phyloP scores from a whole-genome alignment of 1,139 yeast genomes.

The Sugiyamaella pinicola region DNA sequence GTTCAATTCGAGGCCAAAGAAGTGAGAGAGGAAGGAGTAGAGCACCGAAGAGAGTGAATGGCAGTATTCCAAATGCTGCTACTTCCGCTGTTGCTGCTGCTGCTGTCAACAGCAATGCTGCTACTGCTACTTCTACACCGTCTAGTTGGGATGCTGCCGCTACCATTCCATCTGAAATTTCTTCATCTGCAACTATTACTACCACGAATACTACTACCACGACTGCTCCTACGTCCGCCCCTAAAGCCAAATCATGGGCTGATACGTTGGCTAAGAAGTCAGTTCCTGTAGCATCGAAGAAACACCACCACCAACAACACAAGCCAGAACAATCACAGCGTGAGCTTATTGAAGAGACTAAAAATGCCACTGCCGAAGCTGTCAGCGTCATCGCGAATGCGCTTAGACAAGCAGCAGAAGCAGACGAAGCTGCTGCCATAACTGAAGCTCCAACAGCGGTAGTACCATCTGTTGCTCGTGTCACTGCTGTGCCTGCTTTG shows the following conservation, averaged over 20 bases:
- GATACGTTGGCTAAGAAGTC: conserved; percentile 33
- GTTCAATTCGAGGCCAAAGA: conserved; percentile 22
- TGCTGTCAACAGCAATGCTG: background rate
- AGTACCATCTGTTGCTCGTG: conserved; percentile 6
- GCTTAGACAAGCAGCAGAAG: no score
- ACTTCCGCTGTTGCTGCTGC: background rate
- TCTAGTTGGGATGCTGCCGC: conserved; percentile 15
- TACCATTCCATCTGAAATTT: no score
- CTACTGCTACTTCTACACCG: conserved; percentile 17
- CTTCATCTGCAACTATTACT: no score
- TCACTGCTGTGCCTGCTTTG: conserved; percentile 16
- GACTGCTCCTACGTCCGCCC: conserved; percentile 21
- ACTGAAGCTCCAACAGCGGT: conserved; percentile 2
- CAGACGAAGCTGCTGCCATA: conserved; percentile 10
- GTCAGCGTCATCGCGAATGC: no score
- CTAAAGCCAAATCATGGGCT: conserved; percentile 34
- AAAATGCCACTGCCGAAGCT: background rate
- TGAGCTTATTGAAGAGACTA: background rate
- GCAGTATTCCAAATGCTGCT: conserved; percentile 6
- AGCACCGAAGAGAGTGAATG: conserved; percentile 26
- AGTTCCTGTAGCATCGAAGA: conserved; percentile 19
- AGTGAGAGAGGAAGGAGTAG: conserved; percentile 28
- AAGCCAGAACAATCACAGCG: conserved; percentile 10
- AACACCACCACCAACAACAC: conserved; percentile 1
- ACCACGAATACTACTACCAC: conserved; percentile 22